These are phyloP conservation scores for Trypanosoma brucei DNA, from an alignment of 208 protist genomes.

Conservation along the genomic window DNA sequence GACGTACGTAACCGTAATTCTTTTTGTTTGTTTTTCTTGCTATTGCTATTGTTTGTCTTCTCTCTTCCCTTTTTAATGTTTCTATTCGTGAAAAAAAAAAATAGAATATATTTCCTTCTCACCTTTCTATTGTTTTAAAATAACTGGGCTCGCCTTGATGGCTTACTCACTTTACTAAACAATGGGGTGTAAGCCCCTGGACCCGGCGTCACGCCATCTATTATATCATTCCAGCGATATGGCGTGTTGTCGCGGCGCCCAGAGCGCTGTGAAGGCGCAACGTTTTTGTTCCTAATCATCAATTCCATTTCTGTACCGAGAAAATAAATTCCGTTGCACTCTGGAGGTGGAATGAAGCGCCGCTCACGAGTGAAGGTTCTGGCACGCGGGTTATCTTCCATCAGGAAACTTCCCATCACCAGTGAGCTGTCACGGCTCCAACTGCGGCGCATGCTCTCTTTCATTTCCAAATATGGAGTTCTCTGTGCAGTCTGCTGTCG, in stretches of 20 bases:
- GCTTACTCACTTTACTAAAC: constrained; percentile 61
- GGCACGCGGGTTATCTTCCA: constrained; percentile 41
- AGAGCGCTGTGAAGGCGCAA: constrained; percentile 12
- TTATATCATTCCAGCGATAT: constrained; percentile 20
- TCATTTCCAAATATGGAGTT: constrained; percentile 48
- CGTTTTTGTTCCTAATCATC: constrained; percentile 29
- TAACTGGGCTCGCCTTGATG: constrained; percentile 11
- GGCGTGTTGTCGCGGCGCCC: constrained; percentile 21
- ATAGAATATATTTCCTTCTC: no score
- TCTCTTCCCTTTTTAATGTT: no score
- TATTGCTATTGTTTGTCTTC: no score
- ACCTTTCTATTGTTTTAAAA: not conserved
- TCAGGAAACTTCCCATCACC: constrained; percentile 53
- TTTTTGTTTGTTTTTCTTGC: no score
- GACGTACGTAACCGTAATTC: no score
- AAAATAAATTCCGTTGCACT: constrained; percentile 45
- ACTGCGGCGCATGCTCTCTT: constrained; percentile 39
- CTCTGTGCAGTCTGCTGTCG: constrained; percentile 25
- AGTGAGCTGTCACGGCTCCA: constrained; percentile 48
- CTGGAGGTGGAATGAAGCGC: constrained; percentile 54
- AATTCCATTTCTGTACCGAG: constrained; percentile 43
- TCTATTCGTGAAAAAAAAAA: no score
- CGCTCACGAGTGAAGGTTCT: constrained; percentile 68
- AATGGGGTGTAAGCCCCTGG: constrained; percentile 78
- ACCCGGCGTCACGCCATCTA: constrained; percentile 37